Conservation (phyloP, 2,329 filamentous ascomycete genomes). For the Sporothrix inflata region DNA sequence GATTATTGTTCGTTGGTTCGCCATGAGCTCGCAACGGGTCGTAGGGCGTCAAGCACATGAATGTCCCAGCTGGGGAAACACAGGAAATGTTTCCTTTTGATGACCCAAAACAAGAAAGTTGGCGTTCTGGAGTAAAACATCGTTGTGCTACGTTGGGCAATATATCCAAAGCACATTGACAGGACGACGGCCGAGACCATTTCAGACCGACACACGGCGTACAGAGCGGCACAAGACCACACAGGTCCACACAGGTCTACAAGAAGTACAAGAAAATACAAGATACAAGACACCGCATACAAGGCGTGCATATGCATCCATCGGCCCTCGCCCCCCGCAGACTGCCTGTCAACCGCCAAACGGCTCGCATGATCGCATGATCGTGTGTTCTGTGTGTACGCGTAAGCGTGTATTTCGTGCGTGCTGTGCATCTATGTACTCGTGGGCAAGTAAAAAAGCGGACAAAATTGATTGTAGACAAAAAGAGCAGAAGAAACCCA, state of each 20-base stretch:
- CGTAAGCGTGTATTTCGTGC: background rate
- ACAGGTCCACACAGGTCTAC: no score
- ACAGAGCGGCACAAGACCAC: background rate
- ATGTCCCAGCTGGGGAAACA: conserved; percentile 2
- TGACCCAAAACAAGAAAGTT: background rate
- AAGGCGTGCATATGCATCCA: conserved; percentile 5
- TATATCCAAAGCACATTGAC: conserved; percentile 16
- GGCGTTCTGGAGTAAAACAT: background rate
- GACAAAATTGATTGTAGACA: background rate
- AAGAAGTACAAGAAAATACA: background rate
- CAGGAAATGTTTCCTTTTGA: background rate
- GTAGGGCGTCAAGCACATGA: background rate
- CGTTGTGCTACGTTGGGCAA: background rate
- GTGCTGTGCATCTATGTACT: background rate
- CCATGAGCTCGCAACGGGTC: background rate
- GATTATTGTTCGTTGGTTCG: background rate
- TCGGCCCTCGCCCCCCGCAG: background rate
- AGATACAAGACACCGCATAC: background rate
- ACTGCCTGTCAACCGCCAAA: background rate
- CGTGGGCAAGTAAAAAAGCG: background rate
- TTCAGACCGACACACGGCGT: background rate
- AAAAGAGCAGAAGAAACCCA: background rate
- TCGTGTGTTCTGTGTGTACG: background rate
- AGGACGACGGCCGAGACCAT: background rate
- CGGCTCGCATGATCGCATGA: background rate